These are phyloP conservation scores for Pseudogymnoascus sp. DNA, from an alignment of 2,329 filamentous ascomycete species.

Conservation along the genomic window DNA sequence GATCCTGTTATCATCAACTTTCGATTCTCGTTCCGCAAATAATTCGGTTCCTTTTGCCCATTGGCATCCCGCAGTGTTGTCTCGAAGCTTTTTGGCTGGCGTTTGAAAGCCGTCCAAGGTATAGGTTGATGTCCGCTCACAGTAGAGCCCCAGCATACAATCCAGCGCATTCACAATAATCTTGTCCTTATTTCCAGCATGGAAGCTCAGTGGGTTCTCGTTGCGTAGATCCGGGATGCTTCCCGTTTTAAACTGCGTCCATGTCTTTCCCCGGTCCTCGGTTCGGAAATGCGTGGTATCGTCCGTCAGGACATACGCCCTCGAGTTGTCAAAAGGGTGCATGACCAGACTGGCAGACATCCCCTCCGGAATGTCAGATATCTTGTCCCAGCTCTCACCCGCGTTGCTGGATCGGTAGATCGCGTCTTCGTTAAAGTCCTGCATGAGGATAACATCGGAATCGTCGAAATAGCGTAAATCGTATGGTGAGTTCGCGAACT, in stretches of 20 bases:
- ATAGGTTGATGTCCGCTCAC: slow-evolving; percentile 59
- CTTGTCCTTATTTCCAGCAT: slow-evolving; percentile 74
- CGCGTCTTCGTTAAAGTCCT: slow-evolving; percentile 55
- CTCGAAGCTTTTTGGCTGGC: slow-evolving; percentile 55
- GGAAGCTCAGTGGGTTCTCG: slow-evolving; percentile 59
- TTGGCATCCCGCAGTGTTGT: slow-evolving; percentile 67
- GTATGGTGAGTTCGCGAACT: slow-evolving; percentile 59
- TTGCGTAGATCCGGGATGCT: slow-evolving; percentile 45
- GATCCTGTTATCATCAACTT: slow-evolving; percentile 62
- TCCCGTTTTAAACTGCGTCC: slow-evolving; percentile 65
- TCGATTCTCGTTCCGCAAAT: slow-evolving; percentile 62
- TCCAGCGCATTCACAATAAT: slow-evolving; percentile 76
- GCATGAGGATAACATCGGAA: slow-evolving; percentile 72
- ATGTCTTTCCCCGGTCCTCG: slow-evolving; percentile 71
- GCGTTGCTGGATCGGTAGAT: slow-evolving; percentile 76
- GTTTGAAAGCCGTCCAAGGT: slow-evolving; percentile 80
- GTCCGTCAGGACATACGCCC: slow-evolving; percentile 72
- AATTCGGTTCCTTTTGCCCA: slow-evolving; percentile 75
- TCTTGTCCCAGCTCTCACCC: slow-evolving; percentile 65
- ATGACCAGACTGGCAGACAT: slow-evolving; percentile 57
- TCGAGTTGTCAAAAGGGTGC: slow-evolving; percentile 70
- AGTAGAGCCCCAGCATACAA: slow-evolving; percentile 54
- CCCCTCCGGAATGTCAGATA: slow-evolving; percentile 58
- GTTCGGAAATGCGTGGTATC: slow-evolving; percentile 73
- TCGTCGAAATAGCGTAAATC: slow-evolving; percentile 87